phyloP scores from a whole-genome alignment of 2,329 filamentous ascomycete genomes.

The Neoascochyta sp. region DNA sequence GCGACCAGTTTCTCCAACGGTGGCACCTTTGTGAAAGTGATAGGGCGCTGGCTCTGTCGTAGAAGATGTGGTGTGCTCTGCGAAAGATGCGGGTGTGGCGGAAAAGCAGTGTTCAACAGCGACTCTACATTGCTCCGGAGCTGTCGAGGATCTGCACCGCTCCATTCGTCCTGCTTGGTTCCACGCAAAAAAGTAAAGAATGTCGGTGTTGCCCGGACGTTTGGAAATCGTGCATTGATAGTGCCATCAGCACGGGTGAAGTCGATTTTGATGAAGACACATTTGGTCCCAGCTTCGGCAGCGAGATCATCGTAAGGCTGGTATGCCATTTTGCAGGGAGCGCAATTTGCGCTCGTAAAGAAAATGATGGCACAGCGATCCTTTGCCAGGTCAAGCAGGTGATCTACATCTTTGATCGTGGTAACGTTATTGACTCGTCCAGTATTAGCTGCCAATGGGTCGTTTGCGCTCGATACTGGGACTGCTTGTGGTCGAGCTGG shows the following conservation, averaged over 20 bases:
- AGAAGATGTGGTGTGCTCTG: slow-evolving; percentile 69
- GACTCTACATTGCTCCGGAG: slow-evolving; percentile 70
- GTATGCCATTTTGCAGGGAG: slow-evolving; percentile 79
- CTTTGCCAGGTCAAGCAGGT: slow-evolving; percentile 56
- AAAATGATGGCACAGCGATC: slow-evolving; percentile 76
- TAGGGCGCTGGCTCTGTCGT: slow-evolving; percentile 60
- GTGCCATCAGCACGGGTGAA: slow-evolving; percentile 61
- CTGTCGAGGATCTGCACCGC: slow-evolving; percentile 65
- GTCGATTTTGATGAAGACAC: slow-evolving; percentile 78
- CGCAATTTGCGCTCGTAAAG: slow-evolving; percentile 86
- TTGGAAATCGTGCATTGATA: slow-evolving; percentile 58
- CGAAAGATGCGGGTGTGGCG: slow-evolving; percentile 69
- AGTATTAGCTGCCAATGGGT: slow-evolving; percentile 17
- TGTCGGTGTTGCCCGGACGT: slow-evolving; percentile 75
- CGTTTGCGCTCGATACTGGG: slow-evolving; percentile 7
- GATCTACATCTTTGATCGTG: slow-evolving; percentile 58
- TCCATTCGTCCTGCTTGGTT: slow-evolving; percentile 74
- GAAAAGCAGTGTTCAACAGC: slow-evolving; percentile 70
- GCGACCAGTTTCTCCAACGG: slow-evolving; percentile 76
- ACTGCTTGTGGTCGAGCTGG: slow-evolving; percentile 10
- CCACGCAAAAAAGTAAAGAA: slow-evolving; percentile 82
- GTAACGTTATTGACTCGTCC: slow-evolving; percentile 60
- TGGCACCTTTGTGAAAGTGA: slow-evolving; percentile 73
- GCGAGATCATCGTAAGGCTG: slow-evolving; percentile 79
- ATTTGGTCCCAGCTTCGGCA: slow-evolving; percentile 64